Base-by-base conservation (phyloP, 768 basidiomycete genomes). In the Mycena capillaripes region DNA sequence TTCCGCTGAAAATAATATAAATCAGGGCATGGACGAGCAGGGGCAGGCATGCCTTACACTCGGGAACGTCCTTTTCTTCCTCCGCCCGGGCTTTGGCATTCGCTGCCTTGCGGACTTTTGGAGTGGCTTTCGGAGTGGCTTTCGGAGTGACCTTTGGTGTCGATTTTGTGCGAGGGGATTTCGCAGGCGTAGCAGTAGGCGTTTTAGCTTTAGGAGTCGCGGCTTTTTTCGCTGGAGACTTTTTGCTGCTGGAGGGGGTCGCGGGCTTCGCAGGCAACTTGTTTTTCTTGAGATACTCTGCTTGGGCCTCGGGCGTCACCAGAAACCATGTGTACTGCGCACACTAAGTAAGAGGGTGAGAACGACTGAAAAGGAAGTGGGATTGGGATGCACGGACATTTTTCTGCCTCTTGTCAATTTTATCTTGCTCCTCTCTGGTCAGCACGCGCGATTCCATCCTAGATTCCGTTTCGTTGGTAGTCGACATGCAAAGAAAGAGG, bases 221-320 rank as follows among this genome's bases (percentile, higher is more conserved):
- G n/a, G n/a, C 19, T 34, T 46, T 70, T 34, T 70, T 70, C n/a
- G 66, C 42, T 7, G 56, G 0, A 3, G 62, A 32, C n/a, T 53
- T 46, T 11, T 40, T 16, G n/a, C 21, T 30, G 7, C 21, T 30
- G 7, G 53, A 40, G 1, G 56, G 46, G 32, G 38, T 38, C 42
- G 12, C 10, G 36, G 53, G 48, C 21, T 27, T 62, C 16, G 30
- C 2, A 16, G 68, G 34, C 0, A 56, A 2, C 19, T 70, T 64
- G 7, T 30, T 10, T 8, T 57, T 70, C 38, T 69, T 69, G 9
- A 69, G 16, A 27, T 75, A 75, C 17, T 40, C 71, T 23, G 57
- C 46, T 48, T 72, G 71, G 3, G 74, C 74, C 23, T 68, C 74
- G 2, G 71, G 61, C 0, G 74, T 72, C n/a, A 75, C 74, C 44